A percentile compares a stretch with the other conserved stretches of the same genome.
phyloP scores from a whole-genome alignment of 768 basidiomycete species.

The Russula ochroleuca region DNA sequence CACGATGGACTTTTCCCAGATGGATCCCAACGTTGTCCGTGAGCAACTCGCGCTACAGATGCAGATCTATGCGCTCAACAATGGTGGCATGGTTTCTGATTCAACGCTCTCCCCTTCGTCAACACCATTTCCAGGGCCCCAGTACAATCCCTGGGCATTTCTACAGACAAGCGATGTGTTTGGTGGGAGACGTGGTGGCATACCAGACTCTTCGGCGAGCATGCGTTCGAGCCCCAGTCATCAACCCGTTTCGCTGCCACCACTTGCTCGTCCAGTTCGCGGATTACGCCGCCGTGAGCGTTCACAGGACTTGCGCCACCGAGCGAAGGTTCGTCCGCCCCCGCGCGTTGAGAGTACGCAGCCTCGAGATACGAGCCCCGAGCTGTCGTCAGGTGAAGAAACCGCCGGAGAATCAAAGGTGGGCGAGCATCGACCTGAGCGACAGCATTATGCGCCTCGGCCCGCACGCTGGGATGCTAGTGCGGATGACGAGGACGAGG shows the following conservation, averaged over 20 bases:
- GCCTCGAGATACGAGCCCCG: constrained; percentile 75
- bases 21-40: constrained; percentile 50
- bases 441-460: constrained; percentile 20
- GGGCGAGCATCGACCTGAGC: constrained; percentile 30
- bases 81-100: constrained; percentile 58
- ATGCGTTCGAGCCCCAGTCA: constrained; percentile 70
- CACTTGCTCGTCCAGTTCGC: constrained; percentile 43
- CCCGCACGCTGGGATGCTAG: constrained; percentile 36
- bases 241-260: constrained; percentile 55
- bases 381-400: constrained; percentile 72
- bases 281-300: constrained; percentile 46
- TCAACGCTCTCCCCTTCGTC: constrained; percentile 73
- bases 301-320: constrained; percentile 36
- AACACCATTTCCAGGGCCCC: constrained; percentile 63
- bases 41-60: constrained; percentile 72
- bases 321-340: constrained; percentile 52
- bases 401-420: constrained; percentile 61
- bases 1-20: constrained; percentile 31
- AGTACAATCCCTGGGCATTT: constrained; percentile 72
- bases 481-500: constrained; percentile 40
- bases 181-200: constrained; percentile 20
- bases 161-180: constrained; percentile 40
- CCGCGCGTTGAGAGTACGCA: constrained; percentile 81
- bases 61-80: constrained; percentile 73
- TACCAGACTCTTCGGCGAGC: constrained; percentile 50